These are phyloP conservation scores for Coemansia biformis DNA, from an alignment of 192 early-diverging fungal genomes.

Conservation along the genomic window DNA sequence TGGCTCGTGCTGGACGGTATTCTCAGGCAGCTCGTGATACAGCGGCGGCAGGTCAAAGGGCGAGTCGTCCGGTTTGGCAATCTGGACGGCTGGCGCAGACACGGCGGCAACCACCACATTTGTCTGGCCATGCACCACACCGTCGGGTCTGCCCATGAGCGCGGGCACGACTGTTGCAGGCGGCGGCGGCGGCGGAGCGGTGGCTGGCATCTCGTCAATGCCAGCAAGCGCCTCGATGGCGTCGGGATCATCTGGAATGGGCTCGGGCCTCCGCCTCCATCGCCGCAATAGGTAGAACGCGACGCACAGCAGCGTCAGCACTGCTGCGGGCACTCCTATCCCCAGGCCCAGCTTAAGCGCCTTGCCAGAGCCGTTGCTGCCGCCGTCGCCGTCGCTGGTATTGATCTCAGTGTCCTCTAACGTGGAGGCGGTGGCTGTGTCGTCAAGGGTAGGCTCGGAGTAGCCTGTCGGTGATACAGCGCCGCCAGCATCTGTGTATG, in stretches of 20 bases:
- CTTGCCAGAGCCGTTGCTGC: not conserved
- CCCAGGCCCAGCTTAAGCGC: conserved; percentile 2
- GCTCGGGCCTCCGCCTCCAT: not conserved
- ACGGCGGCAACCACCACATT: not conserved
- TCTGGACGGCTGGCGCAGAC: too few species aligned
- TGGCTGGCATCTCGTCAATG: too few species aligned
- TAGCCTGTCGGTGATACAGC: too few species aligned
- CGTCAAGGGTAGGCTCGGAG: too few species aligned
- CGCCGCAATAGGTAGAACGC: not conserved
- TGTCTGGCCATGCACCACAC: not conserved
- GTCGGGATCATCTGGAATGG: not conserved
- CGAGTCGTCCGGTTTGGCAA: not conserved
- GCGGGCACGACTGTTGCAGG: too few species aligned
- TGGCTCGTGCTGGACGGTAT: not conserved
- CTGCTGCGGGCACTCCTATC: not conserved
- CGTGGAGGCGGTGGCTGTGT: too few species aligned
- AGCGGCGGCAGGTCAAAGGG: not conserved
- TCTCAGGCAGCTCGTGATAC: not conserved
- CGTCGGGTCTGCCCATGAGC: too few species aligned
- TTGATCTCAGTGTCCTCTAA: too few species aligned
- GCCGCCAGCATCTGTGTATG: too few species aligned
- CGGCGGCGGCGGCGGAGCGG: too few species aligned
- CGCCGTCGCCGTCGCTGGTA: not conserved
- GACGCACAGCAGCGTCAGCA: not conserved
- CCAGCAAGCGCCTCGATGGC: not conserved